These are phyloP conservation scores for Ephemerocybe angulata DNA, from an alignment of 768 basidiomycete genomes.

Conservation along the genomic window DNA sequence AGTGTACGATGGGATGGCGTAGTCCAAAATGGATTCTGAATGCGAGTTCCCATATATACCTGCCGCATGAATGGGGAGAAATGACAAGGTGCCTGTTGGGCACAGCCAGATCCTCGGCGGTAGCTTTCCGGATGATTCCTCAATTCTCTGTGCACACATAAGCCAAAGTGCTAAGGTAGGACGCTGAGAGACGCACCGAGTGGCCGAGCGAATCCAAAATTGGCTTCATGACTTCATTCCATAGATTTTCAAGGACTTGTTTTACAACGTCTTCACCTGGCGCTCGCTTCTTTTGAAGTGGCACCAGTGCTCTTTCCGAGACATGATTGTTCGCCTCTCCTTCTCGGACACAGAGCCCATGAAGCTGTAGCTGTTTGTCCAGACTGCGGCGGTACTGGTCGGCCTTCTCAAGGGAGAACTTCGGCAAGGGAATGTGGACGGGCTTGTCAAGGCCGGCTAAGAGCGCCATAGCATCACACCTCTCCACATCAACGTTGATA, in stretches of 20 bases:
- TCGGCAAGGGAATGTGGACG: slow-evolving; percentile 9
- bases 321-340: neutral
- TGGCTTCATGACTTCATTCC: slow-evolving; percentile 2
- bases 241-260: neutral
- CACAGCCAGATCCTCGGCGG: slow-evolving; percentile 13
- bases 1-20: slow-evolving; percentile 20
- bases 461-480: slow-evolving; percentile 22
- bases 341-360: neutral
- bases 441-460: neutral
- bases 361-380: neutral
- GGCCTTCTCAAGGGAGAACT: slow-evolving; percentile 3
- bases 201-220: slow-evolving; percentile 6
- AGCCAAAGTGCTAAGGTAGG: neutral
- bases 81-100: slow-evolving; percentile 7
- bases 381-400: neutral
- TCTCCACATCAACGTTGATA: slow-evolving; percentile 14
- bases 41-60: slow-evolving; percentile 1
- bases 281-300: neutral
- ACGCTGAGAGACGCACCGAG: slow-evolving; percentile 3
- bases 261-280: neutral
- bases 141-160: neutral
- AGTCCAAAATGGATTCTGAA: slow-evolving; percentile 9
- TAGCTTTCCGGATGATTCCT: neutral
- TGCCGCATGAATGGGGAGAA: slow-evolving; percentile 13
- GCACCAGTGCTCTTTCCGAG: neutral